A percentile compares a stretch with the other conserved stretches of the same genome.
phyloP scores from a whole-genome alignment of 2,329 filamentous ascomycete species.

The Aspergillus fumigatiaffinis region DNA sequence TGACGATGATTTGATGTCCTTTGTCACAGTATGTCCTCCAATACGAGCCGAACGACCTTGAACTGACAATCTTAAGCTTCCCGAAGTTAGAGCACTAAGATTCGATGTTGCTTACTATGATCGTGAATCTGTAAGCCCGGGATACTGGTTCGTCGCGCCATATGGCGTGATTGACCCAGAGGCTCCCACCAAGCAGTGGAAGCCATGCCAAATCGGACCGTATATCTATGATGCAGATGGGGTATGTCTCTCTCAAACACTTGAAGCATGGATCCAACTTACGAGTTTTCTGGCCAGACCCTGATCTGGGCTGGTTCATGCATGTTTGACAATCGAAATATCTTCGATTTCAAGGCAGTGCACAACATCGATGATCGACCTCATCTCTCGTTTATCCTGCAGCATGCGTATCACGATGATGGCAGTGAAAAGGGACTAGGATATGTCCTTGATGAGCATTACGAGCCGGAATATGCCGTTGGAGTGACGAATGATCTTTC shows the following conservation, averaged over 20 bases:
- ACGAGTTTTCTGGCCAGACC: constrained; percentile 14
- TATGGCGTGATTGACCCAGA: constrained; percentile 31
- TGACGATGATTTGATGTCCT: constrained; percentile 32
- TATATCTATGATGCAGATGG: constrained; percentile 50
- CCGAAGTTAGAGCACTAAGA: constrained; percentile 21
- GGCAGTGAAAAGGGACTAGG: constrained; percentile 44
- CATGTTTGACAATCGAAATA: constrained; percentile 44
- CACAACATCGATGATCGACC: constrained; percentile 40
- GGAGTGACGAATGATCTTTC: constrained; percentile 23
- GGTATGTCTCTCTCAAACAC: constrained; percentile 20
- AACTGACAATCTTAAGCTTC: constrained; percentile 18
- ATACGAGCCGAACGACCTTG: neutral
- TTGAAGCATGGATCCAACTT: neutral
- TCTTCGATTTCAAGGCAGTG: constrained; percentile 47
- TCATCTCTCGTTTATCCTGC: constrained; percentile 47
- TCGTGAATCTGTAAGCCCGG: constrained; percentile 31
- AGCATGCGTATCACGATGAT: constrained; percentile 26
- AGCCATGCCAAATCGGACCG: constrained; percentile 44
- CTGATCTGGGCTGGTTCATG: constrained; percentile 49
- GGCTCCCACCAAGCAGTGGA: constrained; percentile 22
- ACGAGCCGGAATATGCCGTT: constrained; percentile 42
- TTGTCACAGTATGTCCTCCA: constrained; percentile 26
- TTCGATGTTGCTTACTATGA: constrained; percentile 27
- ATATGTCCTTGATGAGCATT: constrained; percentile 47
- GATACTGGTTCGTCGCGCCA: constrained; percentile 49